phyloP scores from a whole-genome alignment of 139 green algal species.

The Limnomonas spitsbergensis region DNA sequence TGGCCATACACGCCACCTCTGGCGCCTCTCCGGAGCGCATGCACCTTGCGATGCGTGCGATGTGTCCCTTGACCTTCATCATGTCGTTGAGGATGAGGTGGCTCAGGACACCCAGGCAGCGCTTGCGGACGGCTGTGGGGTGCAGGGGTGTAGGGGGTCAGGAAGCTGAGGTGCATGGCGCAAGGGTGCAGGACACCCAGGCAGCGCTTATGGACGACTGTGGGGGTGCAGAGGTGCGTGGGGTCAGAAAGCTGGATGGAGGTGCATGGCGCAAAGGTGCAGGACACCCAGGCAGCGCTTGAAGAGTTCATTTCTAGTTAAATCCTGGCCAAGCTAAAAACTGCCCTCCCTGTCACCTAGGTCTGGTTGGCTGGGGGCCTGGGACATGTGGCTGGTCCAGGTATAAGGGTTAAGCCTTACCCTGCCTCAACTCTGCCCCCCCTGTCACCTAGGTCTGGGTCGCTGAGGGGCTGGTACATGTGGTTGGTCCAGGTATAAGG shows the following conservation, averaged over 20 bases:
- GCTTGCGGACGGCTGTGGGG: constrained; percentile 61
- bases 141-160: not conserved
- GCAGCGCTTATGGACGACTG: constrained; percentile 68
- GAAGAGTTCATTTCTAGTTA: too few species aligned
- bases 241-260: not conserved
- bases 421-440: too few species aligned
- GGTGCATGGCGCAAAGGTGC: constrained; percentile 33
- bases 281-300: constrained; percentile 86
- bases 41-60: constrained; percentile 75
- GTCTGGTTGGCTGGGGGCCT: too few species aligned
- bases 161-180: not conserved
- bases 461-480: too few species aligned
- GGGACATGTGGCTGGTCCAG: too few species aligned
- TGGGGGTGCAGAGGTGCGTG: not conserved
- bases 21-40: constrained; percentile 48
- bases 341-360: too few species aligned
- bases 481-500: too few species aligned
- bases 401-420: too few species aligned
- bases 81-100: constrained; percentile 97
- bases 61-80: constrained; percentile 91
- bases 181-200: constrained; percentile 80
- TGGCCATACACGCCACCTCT: not conserved
- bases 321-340: too few species aligned
- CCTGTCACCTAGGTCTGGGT: too few species aligned
- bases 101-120: constrained; percentile 81